Percentiles rank a stretch among this genome's conserved stretches.
phyloP scores from a whole-genome alignment of 371 early-diverging fungal genomes.

The Lichtheimia ornata region DNA sequence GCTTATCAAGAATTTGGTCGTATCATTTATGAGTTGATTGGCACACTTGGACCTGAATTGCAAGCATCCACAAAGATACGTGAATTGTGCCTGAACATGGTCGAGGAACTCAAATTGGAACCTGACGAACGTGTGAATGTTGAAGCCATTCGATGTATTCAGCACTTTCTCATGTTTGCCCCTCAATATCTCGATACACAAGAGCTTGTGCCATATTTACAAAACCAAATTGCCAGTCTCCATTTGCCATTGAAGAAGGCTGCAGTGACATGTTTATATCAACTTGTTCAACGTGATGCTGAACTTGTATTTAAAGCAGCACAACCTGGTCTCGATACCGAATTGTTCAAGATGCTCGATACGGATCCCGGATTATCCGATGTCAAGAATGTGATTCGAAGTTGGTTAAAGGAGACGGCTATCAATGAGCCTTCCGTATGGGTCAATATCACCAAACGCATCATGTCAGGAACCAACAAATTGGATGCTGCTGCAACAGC shows the following conservation, averaged over 20 bases:
- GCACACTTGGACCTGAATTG: conserved; percentile 92
- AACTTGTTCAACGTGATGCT: conserved; percentile 81
- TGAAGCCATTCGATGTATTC: conserved; percentile 86
- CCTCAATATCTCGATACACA: conserved; percentile 72
- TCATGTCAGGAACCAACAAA: conserved; percentile 59
- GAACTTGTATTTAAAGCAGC: conserved; percentile 70
- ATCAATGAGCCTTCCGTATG: conserved; percentile 77
- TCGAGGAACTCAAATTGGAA: conserved; percentile 78
- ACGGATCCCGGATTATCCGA: conserved; percentile 78
- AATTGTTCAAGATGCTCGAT: conserved; percentile 82
- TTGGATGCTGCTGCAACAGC: not conserved
- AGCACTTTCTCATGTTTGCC: conserved; percentile 89
- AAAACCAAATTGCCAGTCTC: conserved; percentile 64
- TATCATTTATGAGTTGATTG: conserved; percentile 86
- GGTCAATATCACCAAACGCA: conserved; percentile 82
- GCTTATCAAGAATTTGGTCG: conserved; percentile 82
- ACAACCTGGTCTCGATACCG: conserved; percentile 75
- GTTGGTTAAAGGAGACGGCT: conserved; percentile 73
- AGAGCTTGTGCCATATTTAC: conserved; percentile 77
- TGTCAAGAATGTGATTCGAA: conserved; percentile 79
- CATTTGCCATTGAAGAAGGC: conserved; percentile 76
- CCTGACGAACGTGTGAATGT: conserved; percentile 80
- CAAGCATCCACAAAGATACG: conserved; percentile 70
- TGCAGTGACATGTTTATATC: conserved; percentile 85
- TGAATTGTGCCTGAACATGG: conserved; percentile 77